Conservation (phyloP, 768 basidiomycete species). For the Russula dissimulans region DNA sequence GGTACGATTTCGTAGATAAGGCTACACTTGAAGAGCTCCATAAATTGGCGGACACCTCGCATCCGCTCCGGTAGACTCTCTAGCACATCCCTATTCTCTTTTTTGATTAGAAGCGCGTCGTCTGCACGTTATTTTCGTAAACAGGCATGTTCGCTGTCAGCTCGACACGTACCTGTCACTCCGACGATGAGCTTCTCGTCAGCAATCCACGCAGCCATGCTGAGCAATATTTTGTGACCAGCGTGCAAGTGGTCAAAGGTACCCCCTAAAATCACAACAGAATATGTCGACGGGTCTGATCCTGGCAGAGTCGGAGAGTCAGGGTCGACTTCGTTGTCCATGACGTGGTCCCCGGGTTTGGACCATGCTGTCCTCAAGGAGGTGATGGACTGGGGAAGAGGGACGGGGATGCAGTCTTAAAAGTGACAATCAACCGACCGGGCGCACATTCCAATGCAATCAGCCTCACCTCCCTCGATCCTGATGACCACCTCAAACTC, state of each 20-base stretch:
- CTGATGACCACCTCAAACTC: constrained; percentile 28
- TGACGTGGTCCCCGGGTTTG: constrained; percentile 11
- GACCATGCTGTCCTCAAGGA: constrained; percentile 16
- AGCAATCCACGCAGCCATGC: constrained; percentile 84
- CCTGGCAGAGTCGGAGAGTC: constrained; percentile 9
- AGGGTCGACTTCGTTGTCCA: not conserved
- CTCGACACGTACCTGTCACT: constrained; percentile 51
- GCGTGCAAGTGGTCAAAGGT: constrained; percentile 98
- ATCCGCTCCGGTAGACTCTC: constrained; percentile 53
- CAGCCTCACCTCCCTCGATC: constrained; percentile 22
- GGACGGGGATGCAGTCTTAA: constrained; percentile 19
- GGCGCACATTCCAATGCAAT: not conserved
- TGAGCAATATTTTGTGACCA: constrained; percentile 93
- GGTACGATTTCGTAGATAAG: constrained; percentile 61
- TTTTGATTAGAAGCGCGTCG: constrained; percentile 60
- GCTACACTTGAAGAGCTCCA: constrained; percentile 57
- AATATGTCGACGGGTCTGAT: constrained; percentile 30
- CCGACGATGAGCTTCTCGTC: constrained; percentile 79
- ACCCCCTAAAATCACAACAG: constrained; percentile 83
- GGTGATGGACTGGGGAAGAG: constrained; percentile 16
- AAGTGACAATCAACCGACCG: not conserved
- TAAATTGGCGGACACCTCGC: constrained; percentile 52
- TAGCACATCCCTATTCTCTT: constrained; percentile 58
- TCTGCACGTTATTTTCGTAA: constrained; percentile 32
- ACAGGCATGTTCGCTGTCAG: not conserved